A percentile compares a stretch with the other conserved stretches of the same genome.
Evolutionary conservation across 345 rosid genomes (phyloP).

Genomic region (Rubroshorea leprosula): DNA sequence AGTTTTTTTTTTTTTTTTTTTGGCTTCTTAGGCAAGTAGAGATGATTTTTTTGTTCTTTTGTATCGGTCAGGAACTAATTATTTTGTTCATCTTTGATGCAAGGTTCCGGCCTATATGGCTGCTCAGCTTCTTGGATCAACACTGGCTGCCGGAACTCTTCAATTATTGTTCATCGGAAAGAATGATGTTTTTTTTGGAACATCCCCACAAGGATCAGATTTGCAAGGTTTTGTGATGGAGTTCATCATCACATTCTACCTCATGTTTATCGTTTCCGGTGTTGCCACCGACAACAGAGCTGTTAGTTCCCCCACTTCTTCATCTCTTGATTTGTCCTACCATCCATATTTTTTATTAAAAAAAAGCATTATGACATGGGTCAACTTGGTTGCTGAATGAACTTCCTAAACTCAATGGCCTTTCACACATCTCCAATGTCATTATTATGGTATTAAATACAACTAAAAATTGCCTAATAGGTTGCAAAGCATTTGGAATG

Average conservation of each 20-base stretch:
- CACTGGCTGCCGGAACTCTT: conserved; percentile 75
- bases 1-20: too few species aligned
- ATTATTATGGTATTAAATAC: too few species aligned
- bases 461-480: too few species aligned
- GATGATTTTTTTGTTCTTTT: too few species aligned
- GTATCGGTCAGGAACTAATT: too few species aligned
- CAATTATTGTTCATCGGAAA: conserved; percentile 56
- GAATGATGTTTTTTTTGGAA: conserved; percentile 66
- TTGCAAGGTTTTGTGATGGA: conserved; percentile 73
- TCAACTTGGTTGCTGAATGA: background rate
- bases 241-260: conserved; percentile 91
- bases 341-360: too few species aligned
- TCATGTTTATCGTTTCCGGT: conserved; percentile 83
- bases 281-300: conserved; percentile 95
- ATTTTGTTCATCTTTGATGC: background rate
- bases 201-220: conserved; percentile 60
- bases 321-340: too few species aligned
- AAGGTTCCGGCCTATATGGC: conserved; percentile 79
- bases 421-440: too few species aligned
- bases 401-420: too few species aligned
- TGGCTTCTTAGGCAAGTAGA: too few species aligned
- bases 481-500: too few species aligned
- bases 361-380: too few species aligned
- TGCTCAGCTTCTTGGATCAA: conserved; percentile 68
- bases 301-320: conserved; percentile 32